Percentiles rank a stretch among this genome's conserved stretches.
phyloP scores from a whole-genome alignment of 495 filamentous ascomycete genomes.

The Aspergillus coremiiformis region DNA sequence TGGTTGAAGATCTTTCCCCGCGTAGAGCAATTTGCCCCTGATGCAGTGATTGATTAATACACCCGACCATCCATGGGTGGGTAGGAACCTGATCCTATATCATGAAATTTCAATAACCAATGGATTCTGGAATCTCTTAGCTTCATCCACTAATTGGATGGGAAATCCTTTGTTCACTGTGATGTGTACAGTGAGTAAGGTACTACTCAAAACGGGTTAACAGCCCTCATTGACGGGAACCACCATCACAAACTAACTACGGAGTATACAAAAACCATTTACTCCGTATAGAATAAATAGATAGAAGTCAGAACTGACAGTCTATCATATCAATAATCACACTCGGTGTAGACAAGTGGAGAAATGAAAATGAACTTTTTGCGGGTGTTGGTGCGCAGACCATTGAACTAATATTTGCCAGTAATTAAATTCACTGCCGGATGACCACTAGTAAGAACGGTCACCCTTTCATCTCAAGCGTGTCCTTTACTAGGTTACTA shows the following conservation, averaged over 20 bases:
- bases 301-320: no score
- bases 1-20: slow-evolving; percentile 7
- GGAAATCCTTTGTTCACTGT: not conserved
- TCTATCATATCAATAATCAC: no score
- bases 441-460: not conserved
- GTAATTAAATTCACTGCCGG: not conserved
- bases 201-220: no score
- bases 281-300: no score
- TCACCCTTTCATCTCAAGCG: not conserved
- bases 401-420: not conserved
- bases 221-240: no score
- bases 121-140: not conserved
- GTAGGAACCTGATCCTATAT: no score
- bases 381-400: not conserved
- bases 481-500: not conserved
- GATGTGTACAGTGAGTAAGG: no score
- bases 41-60: no score
- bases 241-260: no score
- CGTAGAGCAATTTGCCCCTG: not conserved
- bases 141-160: not conserved
- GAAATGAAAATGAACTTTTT: not conserved
- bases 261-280: no score
- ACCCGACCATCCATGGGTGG: no score
- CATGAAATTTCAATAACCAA: no score
- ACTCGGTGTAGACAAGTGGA: not conserved